Conservation (phyloP, 2,329 filamentous ascomycete species). For the Penicillium sp. region DNA sequence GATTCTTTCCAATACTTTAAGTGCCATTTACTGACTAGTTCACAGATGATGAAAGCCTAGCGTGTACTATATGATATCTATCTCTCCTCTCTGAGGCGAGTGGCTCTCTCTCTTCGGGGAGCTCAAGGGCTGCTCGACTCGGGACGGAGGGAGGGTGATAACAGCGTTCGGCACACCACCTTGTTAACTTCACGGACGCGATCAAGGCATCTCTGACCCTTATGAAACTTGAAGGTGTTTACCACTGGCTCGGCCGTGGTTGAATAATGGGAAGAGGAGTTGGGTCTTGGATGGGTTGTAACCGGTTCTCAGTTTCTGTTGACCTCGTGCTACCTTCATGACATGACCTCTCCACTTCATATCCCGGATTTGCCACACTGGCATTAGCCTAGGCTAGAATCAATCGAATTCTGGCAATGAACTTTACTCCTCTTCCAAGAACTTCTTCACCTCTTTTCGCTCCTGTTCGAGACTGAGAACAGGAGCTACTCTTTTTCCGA, state of each 20-base stretch:
- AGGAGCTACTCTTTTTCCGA: too few species aligned
- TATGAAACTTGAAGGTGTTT: slow-evolving; percentile 48
- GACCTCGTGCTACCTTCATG: slow-evolving; percentile 3
- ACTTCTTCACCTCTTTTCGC: too few species aligned
- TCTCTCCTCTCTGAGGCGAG: slow-evolving; percentile 61
- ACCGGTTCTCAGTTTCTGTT: not conserved
- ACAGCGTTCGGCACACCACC: slow-evolving; percentile 99
- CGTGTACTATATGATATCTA: slow-evolving; percentile 79
- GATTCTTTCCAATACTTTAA: not conserved
- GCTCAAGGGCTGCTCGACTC: slow-evolving; percentile 79
- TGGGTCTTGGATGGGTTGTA: slow-evolving; percentile 10
- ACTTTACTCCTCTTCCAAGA: too few species aligned
- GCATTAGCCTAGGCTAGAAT: not conserved
- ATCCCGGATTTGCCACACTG: not conserved
- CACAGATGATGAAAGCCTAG: slow-evolving; percentile 99
- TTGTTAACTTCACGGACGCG: slow-evolving; percentile 96
- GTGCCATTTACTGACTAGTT: slow-evolving; percentile 15
- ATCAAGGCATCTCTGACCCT: slow-evolving; percentile 89
- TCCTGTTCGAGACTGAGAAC: too few species aligned
- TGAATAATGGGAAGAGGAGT: not conserved
- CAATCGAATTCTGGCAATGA: too few species aligned
- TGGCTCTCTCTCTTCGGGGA: slow-evolving; percentile 72
- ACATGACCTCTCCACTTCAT: slow-evolving; percentile 6
- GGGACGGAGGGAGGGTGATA: slow-evolving; percentile 75
- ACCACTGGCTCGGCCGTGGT: slow-evolving; percentile 11